Percentiles rank a stretch among this genome's conserved stretches.
Evolutionary conservation across 2,329 filamentous ascomycete species (phyloP).

Genomic region (Pseudonectria foliicola): DNA sequence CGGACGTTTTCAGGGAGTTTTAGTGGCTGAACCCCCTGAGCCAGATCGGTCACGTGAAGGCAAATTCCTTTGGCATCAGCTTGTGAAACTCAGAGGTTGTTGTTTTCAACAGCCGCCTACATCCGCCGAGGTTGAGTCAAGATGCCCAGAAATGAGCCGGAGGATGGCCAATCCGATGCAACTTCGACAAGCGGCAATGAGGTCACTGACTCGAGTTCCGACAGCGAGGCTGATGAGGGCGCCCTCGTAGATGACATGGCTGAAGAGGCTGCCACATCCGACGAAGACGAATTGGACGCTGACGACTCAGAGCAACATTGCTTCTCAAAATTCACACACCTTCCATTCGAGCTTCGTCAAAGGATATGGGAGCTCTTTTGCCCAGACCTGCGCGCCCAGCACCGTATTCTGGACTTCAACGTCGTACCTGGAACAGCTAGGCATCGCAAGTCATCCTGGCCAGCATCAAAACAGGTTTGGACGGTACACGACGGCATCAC

Average conservation of each 20-base stretch:
- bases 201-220: constrained; percentile 9
- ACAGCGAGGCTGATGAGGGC: constrained; percentile 13
- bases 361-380: constrained; percentile 27
- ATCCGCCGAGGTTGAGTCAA: no score
- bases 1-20: no score
- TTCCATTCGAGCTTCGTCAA: constrained; percentile 26
- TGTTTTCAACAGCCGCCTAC: no score
- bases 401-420: constrained; percentile 24
- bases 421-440: constrained; percentile 9
- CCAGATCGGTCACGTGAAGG: no score
- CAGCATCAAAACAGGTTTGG: constrained; percentile 4
- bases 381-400: constrained; percentile 19
- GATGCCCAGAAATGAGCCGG: background rate
- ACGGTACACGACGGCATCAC: constrained; percentile 15
- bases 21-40: no score
- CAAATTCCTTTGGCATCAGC: no score
- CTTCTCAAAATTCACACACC: constrained; percentile 22
- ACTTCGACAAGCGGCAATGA: constrained; percentile 2
- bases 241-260: constrained; percentile 19
- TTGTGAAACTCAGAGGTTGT: no score
- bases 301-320: background rate
- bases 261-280: constrained; percentile 14
- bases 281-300: constrained; percentile 3
- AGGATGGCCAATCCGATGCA: background rate
- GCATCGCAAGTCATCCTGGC: constrained; percentile 1